Evolutionary conservation across 2,329 filamentous ascomycete species (phyloP).

Genomic region (Aspergillus fumigatus): DNA sequence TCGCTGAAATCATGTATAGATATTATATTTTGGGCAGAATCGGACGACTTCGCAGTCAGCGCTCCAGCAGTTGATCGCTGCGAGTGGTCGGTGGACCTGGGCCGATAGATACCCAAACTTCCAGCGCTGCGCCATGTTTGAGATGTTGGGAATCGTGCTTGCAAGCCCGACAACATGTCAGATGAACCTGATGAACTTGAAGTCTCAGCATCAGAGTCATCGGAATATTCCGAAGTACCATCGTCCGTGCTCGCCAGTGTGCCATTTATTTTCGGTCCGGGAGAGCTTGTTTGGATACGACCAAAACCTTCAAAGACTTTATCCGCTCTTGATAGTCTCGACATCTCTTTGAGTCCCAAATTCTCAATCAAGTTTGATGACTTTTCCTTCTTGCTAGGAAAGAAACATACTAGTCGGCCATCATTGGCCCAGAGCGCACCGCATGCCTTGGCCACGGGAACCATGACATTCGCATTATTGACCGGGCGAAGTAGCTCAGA

Average conservation of each 20-base stretch:
- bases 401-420: slow-evolving; percentile 56
- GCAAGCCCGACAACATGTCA: slow-evolving; percentile 41
- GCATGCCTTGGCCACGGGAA: slow-evolving; percentile 57
- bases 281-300: slow-evolving; percentile 50
- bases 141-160: slow-evolving; percentile 47
- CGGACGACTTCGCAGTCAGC: slow-evolving; percentile 46
- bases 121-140: slow-evolving; percentile 48
- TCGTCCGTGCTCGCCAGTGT: slow-evolving; percentile 42
- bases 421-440: slow-evolving; percentile 55
- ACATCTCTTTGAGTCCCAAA: slow-evolving; percentile 46
- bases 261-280: slow-evolving; percentile 40
- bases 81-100: slow-evolving; percentile 44
- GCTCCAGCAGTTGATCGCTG: slow-evolving; percentile 53
- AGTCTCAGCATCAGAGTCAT: slow-evolving; percentile 56
- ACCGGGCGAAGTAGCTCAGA: slow-evolving; percentile 50
- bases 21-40: slow-evolving; percentile 62
- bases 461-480: slow-evolving; percentile 61
- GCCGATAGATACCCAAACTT: slow-evolving; percentile 54
- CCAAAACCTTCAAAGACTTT: slow-evolving; percentile 62
- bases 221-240: slow-evolving; percentile 43
- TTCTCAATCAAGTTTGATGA: slow-evolving; percentile 48
- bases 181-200: slow-evolving; percentile 49
- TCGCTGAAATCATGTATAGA: slow-evolving; percentile 66
- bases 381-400: slow-evolving; percentile 49
- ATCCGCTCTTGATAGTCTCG: slow-evolving; percentile 44